Percentiles rank a stretch among this genome's conserved stretches.
These are phyloP conservation scores for Nematocida ausubeli DNA, from an alignment of 371 early-diverging fungal species.

Conservation along the genomic window DNA sequence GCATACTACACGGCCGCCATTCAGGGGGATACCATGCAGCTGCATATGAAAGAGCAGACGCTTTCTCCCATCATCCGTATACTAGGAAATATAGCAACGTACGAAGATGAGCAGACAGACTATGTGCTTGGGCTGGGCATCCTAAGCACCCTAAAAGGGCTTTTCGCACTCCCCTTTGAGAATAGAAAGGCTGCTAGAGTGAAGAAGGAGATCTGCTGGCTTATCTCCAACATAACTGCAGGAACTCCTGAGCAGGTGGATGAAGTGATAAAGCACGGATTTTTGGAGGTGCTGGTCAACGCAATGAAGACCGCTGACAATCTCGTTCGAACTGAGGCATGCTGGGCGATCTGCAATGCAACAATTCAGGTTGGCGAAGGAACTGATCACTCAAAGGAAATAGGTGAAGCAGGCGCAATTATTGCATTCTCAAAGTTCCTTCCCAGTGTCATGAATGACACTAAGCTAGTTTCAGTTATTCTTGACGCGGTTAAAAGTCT, in stretches of 20 bases:
- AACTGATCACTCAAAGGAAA: slow-evolving; percentile 69
- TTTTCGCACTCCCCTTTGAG: slow-evolving; percentile 75
- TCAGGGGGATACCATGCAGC: slow-evolving; percentile 7
- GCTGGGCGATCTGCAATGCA: slow-evolving; percentile 92
- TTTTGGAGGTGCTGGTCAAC: slow-evolving; percentile 82
- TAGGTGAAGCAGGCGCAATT: slow-evolving; percentile 82
- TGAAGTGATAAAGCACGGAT: slow-evolving; percentile 80
- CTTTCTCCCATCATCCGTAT: slow-evolving; percentile 88
- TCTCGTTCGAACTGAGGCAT: slow-evolving; percentile 96
- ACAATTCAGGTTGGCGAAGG: slow-evolving; percentile 51
- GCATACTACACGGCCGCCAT: not conserved
- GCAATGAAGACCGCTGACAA: slow-evolving; percentile 81
- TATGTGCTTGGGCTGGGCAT: slow-evolving; percentile 82
- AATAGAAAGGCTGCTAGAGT: slow-evolving; percentile 80
- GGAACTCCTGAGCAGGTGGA: slow-evolving; percentile 88
- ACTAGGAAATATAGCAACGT: slow-evolving; percentile 97
- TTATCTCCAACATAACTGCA: slow-evolving; percentile 98
- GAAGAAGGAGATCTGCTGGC: slow-evolving; percentile 99
- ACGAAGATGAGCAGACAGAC: slow-evolving; percentile 91
- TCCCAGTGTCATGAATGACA: slow-evolving; percentile 67
- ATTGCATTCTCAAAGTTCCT: slow-evolving; percentile 86
- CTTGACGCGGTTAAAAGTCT: slow-evolving; percentile 91
- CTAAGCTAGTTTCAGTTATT: slow-evolving; percentile 83
- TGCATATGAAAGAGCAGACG: slow-evolving; percentile 26
- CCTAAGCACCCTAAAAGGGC: slow-evolving; percentile 66